Conservation (phyloP, 116 monocot genomes). For the Phalaenopsis hybrid region DNA sequence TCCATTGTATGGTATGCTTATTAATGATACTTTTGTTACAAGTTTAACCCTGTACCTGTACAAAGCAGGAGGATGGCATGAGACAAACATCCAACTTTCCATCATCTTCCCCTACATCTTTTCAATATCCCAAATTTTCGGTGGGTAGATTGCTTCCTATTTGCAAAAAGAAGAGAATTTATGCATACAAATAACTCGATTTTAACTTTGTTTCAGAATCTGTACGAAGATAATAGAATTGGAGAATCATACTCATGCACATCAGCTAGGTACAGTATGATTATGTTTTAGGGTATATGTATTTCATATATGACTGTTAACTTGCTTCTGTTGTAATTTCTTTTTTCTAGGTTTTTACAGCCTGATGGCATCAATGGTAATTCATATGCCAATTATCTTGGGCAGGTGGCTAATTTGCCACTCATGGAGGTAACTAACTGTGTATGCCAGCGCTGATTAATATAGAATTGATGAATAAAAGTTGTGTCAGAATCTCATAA, state of each 20-base stretch:
- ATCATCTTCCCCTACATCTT: conserved; percentile 14
- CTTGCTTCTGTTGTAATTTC: neutral
- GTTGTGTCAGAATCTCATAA: no score
- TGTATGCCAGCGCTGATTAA: no score
- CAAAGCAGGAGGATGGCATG: conserved; percentile 25
- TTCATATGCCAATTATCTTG: conserved; percentile 4
- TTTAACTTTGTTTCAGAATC: conserved; percentile 13
- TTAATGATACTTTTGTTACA: no score
- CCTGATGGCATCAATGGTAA: neutral
- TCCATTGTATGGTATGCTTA: neutral
- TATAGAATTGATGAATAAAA: no score
- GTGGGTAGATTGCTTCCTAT: conserved; percentile 3
- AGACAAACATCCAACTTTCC: conserved; percentile 13
- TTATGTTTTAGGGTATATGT: neutral
- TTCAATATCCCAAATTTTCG: conserved; percentile 22
- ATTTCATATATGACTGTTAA: neutral
- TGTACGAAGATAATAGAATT: conserved; percentile 20
- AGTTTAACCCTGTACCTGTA: neutral
- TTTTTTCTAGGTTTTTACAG: neutral
- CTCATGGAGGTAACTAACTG: conserved; percentile 14
- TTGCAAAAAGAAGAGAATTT: no score
- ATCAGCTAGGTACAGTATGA: conserved; percentile 6
- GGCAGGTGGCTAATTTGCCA: conserved; percentile 12
- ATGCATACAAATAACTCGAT: no score
- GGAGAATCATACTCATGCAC: neutral